Conservation (phyloP, 768 basidiomycete genomes). For the Serendipita indica region DNA sequence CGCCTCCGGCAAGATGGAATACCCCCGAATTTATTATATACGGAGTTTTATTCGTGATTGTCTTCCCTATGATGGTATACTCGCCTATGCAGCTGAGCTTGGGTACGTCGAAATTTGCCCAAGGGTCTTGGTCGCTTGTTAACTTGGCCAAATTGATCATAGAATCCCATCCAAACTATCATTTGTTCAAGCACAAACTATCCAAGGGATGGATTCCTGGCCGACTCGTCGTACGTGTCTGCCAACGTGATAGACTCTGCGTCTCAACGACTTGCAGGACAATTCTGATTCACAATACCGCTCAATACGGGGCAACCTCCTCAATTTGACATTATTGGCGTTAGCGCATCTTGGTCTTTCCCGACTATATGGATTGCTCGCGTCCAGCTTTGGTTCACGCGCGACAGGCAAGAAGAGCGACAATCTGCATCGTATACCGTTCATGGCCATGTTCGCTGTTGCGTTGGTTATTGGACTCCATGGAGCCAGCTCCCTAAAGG, state of each 20-base stretch:
- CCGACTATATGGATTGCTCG: constrained; percentile 26
- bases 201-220: constrained; percentile 71
- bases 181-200: constrained; percentile 39
- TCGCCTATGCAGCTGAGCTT: constrained; percentile 57
- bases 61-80: constrained; percentile 62
- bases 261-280: constrained; percentile 42
- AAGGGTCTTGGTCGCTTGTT: neutral
- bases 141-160: constrained; percentile 12
- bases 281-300: constrained; percentile 86
- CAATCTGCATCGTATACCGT: constrained; percentile 33
- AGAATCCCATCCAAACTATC: constrained; percentile 69
- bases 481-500: constrained; percentile 66
- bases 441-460: constrained; percentile 45
- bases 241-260: neutral
- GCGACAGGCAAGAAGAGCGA: constrained; percentile 19
- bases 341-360: constrained; percentile 43
- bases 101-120: constrained; percentile 43
- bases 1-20: constrained; percentile 49
- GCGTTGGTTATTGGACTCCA: constrained; percentile 61
- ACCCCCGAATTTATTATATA: constrained; percentile 74
- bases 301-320: constrained; percentile 68
- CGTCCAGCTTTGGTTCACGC: constrained; percentile 16
- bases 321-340: constrained; percentile 39
- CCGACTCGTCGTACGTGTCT: constrained; percentile 50
- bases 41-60: constrained; percentile 40